Evolutionary conservation across 2,329 filamentous ascomycete species (phyloP).

Genomic region (Botryotinia convoluta): DNA sequence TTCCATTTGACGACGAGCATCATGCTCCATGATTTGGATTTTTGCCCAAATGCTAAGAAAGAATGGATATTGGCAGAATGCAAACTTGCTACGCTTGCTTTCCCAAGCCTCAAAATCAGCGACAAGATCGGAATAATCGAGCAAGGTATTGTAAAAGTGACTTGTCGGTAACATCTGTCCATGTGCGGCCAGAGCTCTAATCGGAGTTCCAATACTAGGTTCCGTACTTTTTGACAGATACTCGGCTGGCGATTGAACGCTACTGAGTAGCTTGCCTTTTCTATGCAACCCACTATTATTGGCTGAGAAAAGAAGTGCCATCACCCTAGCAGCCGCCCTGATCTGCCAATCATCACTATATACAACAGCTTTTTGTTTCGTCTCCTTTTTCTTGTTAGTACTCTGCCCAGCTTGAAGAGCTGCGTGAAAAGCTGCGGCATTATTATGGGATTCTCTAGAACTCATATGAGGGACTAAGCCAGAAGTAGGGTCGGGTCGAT

Average conservation of each 20-base stretch:
- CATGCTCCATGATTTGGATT: slow-evolving; percentile 84
- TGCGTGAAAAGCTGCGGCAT: slow-evolving; percentile 51
- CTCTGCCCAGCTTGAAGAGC: slow-evolving; percentile 77
- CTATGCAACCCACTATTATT: slow-evolving; percentile 58
- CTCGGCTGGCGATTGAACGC: slow-evolving; percentile 34
- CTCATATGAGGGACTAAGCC: slow-evolving; percentile 70
- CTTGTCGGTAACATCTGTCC: slow-evolving; percentile 74
- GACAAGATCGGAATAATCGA: slow-evolving; percentile 83
- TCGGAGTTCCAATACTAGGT: slow-evolving; percentile 12
- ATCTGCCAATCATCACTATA: slow-evolving; percentile 91
- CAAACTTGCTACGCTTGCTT: slow-evolving; percentile 67
- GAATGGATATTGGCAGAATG: slow-evolving; percentile 91
- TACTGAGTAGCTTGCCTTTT: slow-evolving; percentile 39
- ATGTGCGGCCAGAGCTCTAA: slow-evolving; percentile 43
- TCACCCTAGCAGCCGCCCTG: slow-evolving; percentile 73
- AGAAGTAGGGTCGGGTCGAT: slow-evolving; percentile 58
- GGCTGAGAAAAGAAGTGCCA: slow-evolving; percentile 77
- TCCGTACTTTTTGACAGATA: slow-evolving; percentile 7
- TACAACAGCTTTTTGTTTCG: slow-evolving; percentile 54
- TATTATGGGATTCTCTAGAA: slow-evolving; percentile 51
- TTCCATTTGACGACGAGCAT: slow-evolving; percentile 86
- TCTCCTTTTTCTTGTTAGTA: slow-evolving; percentile 57
- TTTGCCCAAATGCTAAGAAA: slow-evolving; percentile 90
- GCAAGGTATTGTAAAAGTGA: slow-evolving; percentile 82
- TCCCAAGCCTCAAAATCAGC: slow-evolving; percentile 90